Evolutionary conservation across 306 rosid genomes (phyloP).

Genomic region (Pachyrhizus erosus): DNA sequence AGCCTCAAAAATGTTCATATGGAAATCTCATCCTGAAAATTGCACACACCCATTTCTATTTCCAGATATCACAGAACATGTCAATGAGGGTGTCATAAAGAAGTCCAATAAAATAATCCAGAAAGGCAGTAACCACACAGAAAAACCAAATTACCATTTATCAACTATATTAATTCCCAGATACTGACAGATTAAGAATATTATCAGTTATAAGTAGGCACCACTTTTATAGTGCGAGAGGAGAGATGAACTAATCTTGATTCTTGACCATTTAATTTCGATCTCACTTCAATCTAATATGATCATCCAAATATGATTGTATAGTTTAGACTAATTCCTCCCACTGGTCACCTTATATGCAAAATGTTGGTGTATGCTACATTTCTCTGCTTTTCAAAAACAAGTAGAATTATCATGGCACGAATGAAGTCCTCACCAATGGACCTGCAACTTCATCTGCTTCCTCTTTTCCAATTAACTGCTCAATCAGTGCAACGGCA

Average conservation of each 20-base stretch:
- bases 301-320: not conserved
- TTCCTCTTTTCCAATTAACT: conserved; percentile 83
- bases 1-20: not conserved
- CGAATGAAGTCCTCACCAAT: conserved; percentile 61
- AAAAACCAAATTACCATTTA: not conserved
- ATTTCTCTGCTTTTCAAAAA: not conserved
- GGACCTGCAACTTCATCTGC: conserved; percentile 88
- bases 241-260: not conserved
- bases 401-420: not conserved
- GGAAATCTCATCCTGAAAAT: not conserved
- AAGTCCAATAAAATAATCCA: conserved; percentile 5
- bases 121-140: not conserved
- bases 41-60: not conserved
- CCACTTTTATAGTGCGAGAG: too few relatives aligned
- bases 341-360: not conserved
- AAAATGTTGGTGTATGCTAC: not conserved
- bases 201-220: not conserved
- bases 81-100: not conserved
- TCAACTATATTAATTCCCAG: conserved; percentile 17
- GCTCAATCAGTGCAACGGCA: conserved; percentile 75
- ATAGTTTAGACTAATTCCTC: not conserved
- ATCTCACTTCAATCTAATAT: not conserved
- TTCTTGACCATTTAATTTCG: too few relatives aligned
- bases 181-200: not conserved
- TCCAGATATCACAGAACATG: too few relatives aligned